A percentile compares a stretch with the other conserved stretches of the same genome.
Conservation (phyloP, 768 basidiomycete genomes). For the Nevesoporus exiguus region DNA sequence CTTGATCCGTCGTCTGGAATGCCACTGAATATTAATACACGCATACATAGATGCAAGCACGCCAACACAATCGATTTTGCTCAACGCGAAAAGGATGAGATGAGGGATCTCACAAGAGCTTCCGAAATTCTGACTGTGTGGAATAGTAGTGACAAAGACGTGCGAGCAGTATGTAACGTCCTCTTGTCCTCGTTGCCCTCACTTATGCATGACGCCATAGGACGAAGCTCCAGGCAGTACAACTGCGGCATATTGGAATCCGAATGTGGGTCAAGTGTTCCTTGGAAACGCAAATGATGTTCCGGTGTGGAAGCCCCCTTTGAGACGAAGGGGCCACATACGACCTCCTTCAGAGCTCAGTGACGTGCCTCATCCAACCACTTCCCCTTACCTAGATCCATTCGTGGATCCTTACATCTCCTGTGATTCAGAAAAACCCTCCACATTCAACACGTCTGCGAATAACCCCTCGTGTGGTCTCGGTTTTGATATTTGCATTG, state of each 20-base stretch:
- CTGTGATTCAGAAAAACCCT: conserved; percentile 20
- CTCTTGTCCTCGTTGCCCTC: neutral
- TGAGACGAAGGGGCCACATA: conserved; percentile 12
- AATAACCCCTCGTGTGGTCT: conserved; percentile 50
- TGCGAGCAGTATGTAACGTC: conserved; percentile 9
- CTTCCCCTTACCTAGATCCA: conserved; percentile 15
- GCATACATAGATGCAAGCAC: conserved; percentile 27
- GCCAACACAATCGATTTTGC: conserved; percentile 78
- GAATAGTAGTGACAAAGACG: conserved; percentile 9
- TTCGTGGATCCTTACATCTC: conserved; percentile 14
- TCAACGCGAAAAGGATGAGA: conserved; percentile 82
- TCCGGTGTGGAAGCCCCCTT: conserved; percentile 40
- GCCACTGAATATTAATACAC: conserved; percentile 7
- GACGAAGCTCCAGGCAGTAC: conserved; percentile 29
- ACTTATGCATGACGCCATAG: conserved; percentile 12
- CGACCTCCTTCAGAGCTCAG: neutral
- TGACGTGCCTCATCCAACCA: neutral
- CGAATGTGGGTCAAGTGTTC: conserved; percentile 64
- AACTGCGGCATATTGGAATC: conserved; percentile 48
- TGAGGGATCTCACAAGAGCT: conserved; percentile 81
- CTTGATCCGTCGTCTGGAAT: neutral
- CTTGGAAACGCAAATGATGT: conserved; percentile 85
- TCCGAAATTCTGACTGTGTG: conserved; percentile 66
- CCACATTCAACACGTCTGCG: conserved; percentile 33
- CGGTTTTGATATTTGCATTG: conserved; percentile 84